Percentiles rank a stretch among this genome's conserved stretches.
These are phyloP conservation scores for Blastobotrys serpentis DNA, from an alignment of 1,139 yeast species.

Conservation along the genomic window DNA sequence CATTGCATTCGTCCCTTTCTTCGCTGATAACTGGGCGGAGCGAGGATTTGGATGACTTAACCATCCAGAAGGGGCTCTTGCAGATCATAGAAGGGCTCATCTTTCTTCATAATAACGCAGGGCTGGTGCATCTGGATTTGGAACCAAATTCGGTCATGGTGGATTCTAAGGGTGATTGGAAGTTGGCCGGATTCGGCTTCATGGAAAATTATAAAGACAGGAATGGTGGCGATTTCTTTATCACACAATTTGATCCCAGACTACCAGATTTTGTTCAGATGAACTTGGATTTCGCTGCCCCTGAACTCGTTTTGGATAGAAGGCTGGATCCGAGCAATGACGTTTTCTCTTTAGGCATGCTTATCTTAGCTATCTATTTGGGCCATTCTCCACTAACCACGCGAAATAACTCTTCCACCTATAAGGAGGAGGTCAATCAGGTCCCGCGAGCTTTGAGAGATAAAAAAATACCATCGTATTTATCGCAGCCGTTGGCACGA, in stretches of 20 bases:
- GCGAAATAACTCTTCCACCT: conserved; percentile 37
- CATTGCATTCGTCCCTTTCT: conserved; percentile 59
- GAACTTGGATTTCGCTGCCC: conserved; percentile 73
- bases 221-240: conserved; percentile 47
- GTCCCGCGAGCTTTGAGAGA: conserved; percentile 44
- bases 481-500: conserved; percentile 38
- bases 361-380: conserved; percentile 62
- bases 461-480: conserved; percentile 40
- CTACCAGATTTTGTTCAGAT: conserved; percentile 71
- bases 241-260: conserved; percentile 68
- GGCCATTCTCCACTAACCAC: conserved; percentile 42
- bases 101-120: conserved; percentile 76
- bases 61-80: conserved; percentile 80
- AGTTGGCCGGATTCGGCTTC: conserved; percentile 73
- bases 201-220: conserved; percentile 41
- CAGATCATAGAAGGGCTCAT: conserved; percentile 77
- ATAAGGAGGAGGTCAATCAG: conserved; percentile 35
- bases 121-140: conserved; percentile 72
- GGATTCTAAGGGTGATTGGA: conserved; percentile 92
- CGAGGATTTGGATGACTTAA: conserved; percentile 56
- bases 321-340: conserved; percentile 68
- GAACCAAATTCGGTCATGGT: conserved; percentile 76
- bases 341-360: conserved; percentile 75
- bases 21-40: conserved; percentile 41
- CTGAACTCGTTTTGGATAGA: conserved; percentile 64